Evolutionary conservation across 352 stramenopile species (phyloP).

Genomic region (Phytophthora sp.): DNA sequence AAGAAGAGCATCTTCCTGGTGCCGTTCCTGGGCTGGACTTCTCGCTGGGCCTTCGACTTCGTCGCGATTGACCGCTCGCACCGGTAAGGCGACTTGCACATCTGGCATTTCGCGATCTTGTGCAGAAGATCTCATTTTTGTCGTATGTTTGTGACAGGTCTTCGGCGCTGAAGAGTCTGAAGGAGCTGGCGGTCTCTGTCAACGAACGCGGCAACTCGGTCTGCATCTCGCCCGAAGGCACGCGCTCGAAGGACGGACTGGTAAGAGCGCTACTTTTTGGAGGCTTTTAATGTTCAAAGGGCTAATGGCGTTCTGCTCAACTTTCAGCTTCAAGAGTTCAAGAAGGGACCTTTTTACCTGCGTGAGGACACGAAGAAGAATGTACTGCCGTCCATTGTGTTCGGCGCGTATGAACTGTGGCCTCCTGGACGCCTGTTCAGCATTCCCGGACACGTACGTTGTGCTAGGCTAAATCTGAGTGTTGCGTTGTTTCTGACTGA

Average conservation of each 20-base stretch:
- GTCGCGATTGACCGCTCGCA: constrained; percentile 83
- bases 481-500: constrained; percentile 19
- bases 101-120: not conserved
- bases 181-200: constrained; percentile 69
- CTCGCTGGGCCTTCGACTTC: constrained; percentile 81
- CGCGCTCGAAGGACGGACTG: constrained; percentile 81
- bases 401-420: constrained; percentile 86
- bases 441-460: constrained; percentile 66
- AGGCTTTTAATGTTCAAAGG: not conserved
- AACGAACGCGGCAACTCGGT: constrained; percentile 79
- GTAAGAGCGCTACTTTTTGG: constrained; percentile 18
- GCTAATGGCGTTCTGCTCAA: not conserved
- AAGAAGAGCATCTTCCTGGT: constrained; percentile 88
- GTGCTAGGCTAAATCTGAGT: not conserved
- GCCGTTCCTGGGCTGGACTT: constrained; percentile 75
- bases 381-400: constrained; percentile 76
- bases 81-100: constrained; percentile 36
- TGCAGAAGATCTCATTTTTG: constrained; percentile 7
- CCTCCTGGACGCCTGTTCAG: constrained; percentile 75
- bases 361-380: constrained; percentile 86
- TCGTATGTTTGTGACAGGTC: constrained; percentile 31
- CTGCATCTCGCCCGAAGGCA: constrained; percentile 85
- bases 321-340: constrained; percentile 84
- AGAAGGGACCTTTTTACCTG: constrained; percentile 88
- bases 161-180: constrained; percentile 69